These are phyloP conservation scores for Tetrastigma voinierianum DNA, from an alignment of 164 flowering plant genomes.

Conservation along the genomic window DNA sequence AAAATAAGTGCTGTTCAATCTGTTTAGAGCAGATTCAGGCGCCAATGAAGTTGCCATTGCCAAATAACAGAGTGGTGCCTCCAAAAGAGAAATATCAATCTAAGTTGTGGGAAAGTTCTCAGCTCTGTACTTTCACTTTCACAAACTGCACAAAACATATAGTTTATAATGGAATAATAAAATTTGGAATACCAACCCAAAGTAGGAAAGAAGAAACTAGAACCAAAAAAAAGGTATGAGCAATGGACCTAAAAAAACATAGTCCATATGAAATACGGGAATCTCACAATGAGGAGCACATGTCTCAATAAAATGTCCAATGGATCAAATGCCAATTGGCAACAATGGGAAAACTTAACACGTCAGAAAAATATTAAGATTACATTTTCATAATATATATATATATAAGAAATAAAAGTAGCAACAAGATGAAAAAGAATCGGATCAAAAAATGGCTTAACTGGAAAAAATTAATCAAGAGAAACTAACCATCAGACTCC, in stretches of 20 bases:
- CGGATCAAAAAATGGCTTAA: too few relatives aligned
- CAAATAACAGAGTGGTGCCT: constrained; percentile 82
- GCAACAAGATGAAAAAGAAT: too few relatives aligned
- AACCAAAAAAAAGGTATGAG: background rate
- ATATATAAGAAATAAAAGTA: too few relatives aligned
- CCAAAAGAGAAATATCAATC: constrained; percentile 79
- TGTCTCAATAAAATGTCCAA: too few relatives aligned
- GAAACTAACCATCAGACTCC: too few relatives aligned
- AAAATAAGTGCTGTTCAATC: constrained; percentile 51
- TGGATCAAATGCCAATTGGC: too few relatives aligned
- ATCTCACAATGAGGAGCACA: too few relatives aligned
- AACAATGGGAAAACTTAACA: too few relatives aligned
- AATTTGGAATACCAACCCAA: background rate
- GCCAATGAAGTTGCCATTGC: constrained; percentile 90
- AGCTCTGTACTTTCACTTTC: constrained; percentile 64
- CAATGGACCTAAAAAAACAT: background rate
- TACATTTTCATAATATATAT: too few relatives aligned
- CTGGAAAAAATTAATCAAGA: too few relatives aligned
- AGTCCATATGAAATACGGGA: too few relatives aligned
- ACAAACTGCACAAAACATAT: constrained; percentile 44
- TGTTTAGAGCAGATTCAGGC: constrained; percentile 61
- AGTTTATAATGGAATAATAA: background rate
- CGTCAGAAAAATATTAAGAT: too few relatives aligned
- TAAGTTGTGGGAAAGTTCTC: constrained; percentile 67
- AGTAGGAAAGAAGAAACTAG: background rate